Evolutionary conservation across 495 filamentous ascomycete genomes (phyloP).

Genomic region (Tirmania nivea): DNA sequence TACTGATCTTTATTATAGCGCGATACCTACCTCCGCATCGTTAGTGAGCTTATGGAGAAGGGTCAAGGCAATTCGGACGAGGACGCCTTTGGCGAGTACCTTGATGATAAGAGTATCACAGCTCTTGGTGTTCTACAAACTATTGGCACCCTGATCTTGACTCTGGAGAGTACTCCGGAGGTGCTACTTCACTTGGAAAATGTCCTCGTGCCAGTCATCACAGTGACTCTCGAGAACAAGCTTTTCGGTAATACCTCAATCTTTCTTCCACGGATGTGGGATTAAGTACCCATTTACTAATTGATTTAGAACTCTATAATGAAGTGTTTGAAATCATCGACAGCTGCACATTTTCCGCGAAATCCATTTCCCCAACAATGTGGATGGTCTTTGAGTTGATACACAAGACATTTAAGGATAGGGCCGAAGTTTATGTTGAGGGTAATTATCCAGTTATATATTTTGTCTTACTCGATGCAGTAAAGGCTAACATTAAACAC

Average conservation of each 20-base stretch:
- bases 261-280: not conserved
- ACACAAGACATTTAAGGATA: slow-evolving; percentile 88
- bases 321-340: slow-evolving; percentile 98
- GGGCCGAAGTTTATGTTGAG: slow-evolving; percentile 91
- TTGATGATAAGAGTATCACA: slow-evolving; percentile 97
- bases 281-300: slow-evolving; percentile 11
- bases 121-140: slow-evolving; percentile 91
- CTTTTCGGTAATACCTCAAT: slow-evolving; percentile 39
- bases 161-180: slow-evolving; percentile 86
- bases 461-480: not conserved
- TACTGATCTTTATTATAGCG: slow-evolving; percentile 21
- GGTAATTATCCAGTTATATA: slow-evolving; percentile 9
- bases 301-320: slow-evolving; percentile 57
- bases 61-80: slow-evolving; percentile 47
- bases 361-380: slow-evolving; percentile 86
- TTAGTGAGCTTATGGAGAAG: slow-evolving; percentile 73
- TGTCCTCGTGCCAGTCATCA: slow-evolving; percentile 89
- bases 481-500: not conserved
- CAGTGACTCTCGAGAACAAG: slow-evolving; percentile 89
- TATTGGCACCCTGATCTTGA: slow-evolving; percentile 90
- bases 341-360: slow-evolving; percentile 96
- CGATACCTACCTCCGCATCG: slow-evolving; percentile 87
- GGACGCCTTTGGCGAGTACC: slow-evolving; percentile 61
- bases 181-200: slow-evolving; percentile 84
- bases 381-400: slow-evolving; percentile 96